A percentile compares a stretch with the other conserved stretches of the same genome.
Conservation (phyloP, 2,329 filamentous ascomycete species). For the Raffaelea arxii region DNA sequence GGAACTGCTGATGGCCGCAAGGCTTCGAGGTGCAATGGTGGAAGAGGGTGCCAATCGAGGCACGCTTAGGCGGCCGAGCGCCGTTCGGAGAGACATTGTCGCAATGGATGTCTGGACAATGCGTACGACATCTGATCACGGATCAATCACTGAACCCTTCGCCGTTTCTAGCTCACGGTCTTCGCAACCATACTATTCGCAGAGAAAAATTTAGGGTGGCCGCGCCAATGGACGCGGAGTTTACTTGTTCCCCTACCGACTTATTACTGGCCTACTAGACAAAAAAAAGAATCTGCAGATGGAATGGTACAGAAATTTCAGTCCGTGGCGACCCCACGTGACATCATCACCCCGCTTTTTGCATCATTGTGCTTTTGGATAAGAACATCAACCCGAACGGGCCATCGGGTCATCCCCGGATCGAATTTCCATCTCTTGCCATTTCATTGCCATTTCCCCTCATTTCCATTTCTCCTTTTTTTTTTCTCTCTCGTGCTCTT, state of each 20-base stretch:
- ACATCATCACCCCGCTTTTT: neutral
- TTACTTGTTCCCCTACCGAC: neutral
- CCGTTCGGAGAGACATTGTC: conserved; percentile 11
- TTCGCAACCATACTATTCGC: too few species aligned
- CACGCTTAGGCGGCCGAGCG: conserved; percentile 9
- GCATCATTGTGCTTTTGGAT: neutral
- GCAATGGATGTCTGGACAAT: neutral
- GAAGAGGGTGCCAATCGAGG: conserved; percentile 4
- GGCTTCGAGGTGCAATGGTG: neutral
- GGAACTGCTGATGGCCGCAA: neutral
- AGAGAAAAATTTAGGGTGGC: neutral
- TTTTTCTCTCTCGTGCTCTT: conserved; percentile 15
- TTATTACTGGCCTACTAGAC: too few species aligned
- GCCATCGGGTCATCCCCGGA: too few species aligned
- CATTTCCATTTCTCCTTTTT: neutral
- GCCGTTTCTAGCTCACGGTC: too few species aligned
- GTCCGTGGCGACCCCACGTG: too few species aligned
- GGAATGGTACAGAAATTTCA: too few species aligned
- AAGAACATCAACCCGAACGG: too few species aligned
- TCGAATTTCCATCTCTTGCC: too few species aligned
- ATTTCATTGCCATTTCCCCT: neutral
- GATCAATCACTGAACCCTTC: too few species aligned
- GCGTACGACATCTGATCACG: neutral
- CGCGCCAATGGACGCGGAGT: neutral
- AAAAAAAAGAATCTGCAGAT: too few species aligned